phyloP scores from a whole-genome alignment of 805 yeast genomes.

The Sugiyamaella valdiviana region DNA sequence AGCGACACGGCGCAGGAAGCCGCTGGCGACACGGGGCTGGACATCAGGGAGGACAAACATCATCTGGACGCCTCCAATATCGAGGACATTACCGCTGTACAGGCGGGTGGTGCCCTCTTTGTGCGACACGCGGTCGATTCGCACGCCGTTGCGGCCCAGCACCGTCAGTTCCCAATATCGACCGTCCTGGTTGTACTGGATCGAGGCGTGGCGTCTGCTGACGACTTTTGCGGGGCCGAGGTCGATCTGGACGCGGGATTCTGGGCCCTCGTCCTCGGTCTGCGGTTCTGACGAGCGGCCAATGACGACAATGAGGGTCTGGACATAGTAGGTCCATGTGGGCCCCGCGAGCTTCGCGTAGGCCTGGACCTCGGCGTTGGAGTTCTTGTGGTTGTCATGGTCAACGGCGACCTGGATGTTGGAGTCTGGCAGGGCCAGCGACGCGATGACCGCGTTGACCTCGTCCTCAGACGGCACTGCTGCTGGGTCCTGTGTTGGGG shows the following conservation, averaged over 20 bases:
- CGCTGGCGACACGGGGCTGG: constrained; percentile 55
- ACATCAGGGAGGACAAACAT: constrained; percentile 95
- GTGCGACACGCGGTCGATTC: constrained; percentile 64
- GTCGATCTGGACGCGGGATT: constrained; percentile 61
- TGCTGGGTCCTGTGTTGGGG: background rate
- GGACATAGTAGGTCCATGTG: constrained; percentile 92
- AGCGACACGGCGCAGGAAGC: background rate
- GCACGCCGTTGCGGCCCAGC: constrained; percentile 87
- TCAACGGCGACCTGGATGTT: constrained; percentile 66
- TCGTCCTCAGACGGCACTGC: constrained; percentile 39
- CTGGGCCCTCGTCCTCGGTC: constrained; percentile 27
- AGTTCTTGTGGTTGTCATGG: constrained; percentile 67
- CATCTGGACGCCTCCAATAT: constrained; percentile 97
- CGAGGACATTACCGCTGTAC: constrained; percentile 83
- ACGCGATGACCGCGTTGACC: constrained; percentile 67
- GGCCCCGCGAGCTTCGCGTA: constrained; percentile 92
- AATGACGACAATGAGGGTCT: constrained; percentile 63
- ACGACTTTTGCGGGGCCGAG: constrained; percentile 98
- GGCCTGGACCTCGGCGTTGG: constrained; percentile 79
- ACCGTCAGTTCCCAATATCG: constrained; percentile 84
- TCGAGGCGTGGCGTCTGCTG: constrained; percentile 80
- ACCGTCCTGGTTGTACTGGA: constrained; percentile 64
- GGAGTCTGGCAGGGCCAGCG: constrained; percentile 65
- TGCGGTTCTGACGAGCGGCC: constrained; percentile 68
- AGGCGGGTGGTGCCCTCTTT: constrained; percentile 43